Evolutionary conservation across 2,329 filamentous ascomycete species (phyloP).

Genomic region (Leptodontidium sp.): DNA sequence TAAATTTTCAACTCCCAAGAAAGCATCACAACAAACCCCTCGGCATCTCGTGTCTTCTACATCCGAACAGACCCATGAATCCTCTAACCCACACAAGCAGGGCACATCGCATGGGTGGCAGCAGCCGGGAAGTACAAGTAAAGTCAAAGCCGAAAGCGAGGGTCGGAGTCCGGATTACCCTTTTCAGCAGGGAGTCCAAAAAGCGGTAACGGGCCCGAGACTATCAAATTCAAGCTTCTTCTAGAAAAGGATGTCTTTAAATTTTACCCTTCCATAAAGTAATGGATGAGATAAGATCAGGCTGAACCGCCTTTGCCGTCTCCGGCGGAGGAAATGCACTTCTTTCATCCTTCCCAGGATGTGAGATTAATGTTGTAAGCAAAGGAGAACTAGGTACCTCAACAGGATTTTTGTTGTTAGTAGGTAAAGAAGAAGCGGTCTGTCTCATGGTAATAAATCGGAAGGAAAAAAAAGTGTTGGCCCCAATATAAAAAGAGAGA

Average conservation of each 20-base stretch:
- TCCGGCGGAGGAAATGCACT: conserved; percentile 10
- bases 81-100: no score
- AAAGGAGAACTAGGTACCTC: no score
- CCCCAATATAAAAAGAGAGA: not conserved
- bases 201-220: not conserved
- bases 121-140: no score
- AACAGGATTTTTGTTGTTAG: not conserved
- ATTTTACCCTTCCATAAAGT: not conserved
- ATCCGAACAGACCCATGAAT: no score
- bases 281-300: not conserved
- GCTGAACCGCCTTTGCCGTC: not conserved
- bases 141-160: not conserved
- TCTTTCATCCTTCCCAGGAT: not conserved
- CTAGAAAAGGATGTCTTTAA: not conserved
- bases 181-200: not conserved
- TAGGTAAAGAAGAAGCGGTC: not conserved
- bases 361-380: no score
- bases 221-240: conserved; percentile 17
- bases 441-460: not conserved
- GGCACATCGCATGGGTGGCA: no score
- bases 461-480: not conserved
- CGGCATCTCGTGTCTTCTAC: no score
- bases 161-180: conserved; percentile 8
- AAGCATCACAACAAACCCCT: conserved; percentile 4
- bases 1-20: not conserved